Percentiles rank a stretch among this genome's conserved stretches.
Conservation (phyloP, 2,329 filamentous ascomycete species). For the Xylariaceae sp. region DNA sequence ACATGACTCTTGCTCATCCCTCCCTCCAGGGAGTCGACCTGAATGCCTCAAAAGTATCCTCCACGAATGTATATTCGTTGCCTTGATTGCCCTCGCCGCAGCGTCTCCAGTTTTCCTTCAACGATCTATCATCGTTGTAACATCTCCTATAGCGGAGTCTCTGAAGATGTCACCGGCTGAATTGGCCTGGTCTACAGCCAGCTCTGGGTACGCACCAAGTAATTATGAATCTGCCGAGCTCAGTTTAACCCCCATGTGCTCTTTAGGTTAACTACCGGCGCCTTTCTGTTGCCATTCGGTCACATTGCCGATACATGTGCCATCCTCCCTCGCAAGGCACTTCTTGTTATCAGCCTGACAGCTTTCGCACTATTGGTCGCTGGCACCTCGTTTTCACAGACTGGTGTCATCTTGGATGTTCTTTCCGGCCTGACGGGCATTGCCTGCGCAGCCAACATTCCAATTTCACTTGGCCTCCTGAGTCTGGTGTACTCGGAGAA, state of each 20-base stretch:
- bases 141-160: conserved; percentile 25
- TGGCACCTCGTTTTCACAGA: conserved; percentile 25
- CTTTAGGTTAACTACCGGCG: conserved; percentile 29
- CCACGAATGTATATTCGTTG: conserved; percentile 30
- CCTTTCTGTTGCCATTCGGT: conserved; percentile 31
- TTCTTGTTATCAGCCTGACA: conserved; percentile 28
- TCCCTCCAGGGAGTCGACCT: conserved; percentile 26
- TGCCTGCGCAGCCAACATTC: conserved; percentile 32
- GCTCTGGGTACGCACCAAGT: conserved; percentile 27
- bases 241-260: not conserved
- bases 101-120: conserved; percentile 32
- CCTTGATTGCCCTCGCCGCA: conserved; percentile 29
- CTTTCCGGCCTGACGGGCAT: conserved; percentile 31
- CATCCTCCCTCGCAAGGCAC: conserved; percentile 27
- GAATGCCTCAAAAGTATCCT: conserved; percentile 25
- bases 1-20: conserved; percentile 14
- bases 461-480: conserved; percentile 30
- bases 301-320: conserved; percentile 29
- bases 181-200: conserved; percentile 31
- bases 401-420: conserved; percentile 29
- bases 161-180: conserved; percentile 30
- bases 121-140: conserved; percentile 30
- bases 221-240: not conserved
- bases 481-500: conserved; percentile 29
- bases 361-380: conserved; percentile 29